Base-by-base conservation (phyloP, 2,329 filamentous ascomycete genomes). In the Elsinoe arachidis region DNA sequence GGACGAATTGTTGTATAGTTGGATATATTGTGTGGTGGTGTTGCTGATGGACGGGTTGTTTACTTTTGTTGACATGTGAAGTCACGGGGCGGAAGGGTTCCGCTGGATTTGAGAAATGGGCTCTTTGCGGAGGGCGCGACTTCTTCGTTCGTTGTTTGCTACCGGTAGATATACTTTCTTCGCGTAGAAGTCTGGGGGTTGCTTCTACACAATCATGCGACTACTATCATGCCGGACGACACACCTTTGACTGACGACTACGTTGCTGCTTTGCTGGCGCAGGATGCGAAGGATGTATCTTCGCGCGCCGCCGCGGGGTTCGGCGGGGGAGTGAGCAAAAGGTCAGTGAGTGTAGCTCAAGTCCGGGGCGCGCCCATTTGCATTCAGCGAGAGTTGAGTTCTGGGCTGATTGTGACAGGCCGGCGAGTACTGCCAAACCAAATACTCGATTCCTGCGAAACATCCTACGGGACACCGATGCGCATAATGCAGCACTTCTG, bases 401-500 rank as follows among this genome's bases (percentile, higher is more conserved):
- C 23, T n/a, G 14, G 9, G 37, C 37, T 43, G n/a, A 55, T n/a
- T 3, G 30, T 2, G 14, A 23, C 19, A 46, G 39, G 19, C 53
- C 38, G 2, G 38, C 15, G 10, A 55, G 7, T 5, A 49, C 43
- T 49, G 89, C 88, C 0, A 96, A 92, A 69, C 91, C 92, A 2
- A 97, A 99, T 66, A 96, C 88, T 0, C 82, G 87, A 34, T 97
- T 97, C 68, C 75, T 99, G 41, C 85, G 85, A 58, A 87, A 93
- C 66, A 88, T 97, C 58, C 89, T 99, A 61, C 87, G 86, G 61
- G 87, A 93, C 63, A 95, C 90, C 7, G 87, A 95, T 65, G 86
- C 73, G 56, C 92, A 99, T 73, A 99, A 99, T 78, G 84, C 87
- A 21, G 87, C 89, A 0, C 77, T 97, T 30, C 81, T 90, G 15